These are phyloP conservation scores for Trametes cingulata DNA, from an alignment of 768 basidiomycete genomes.

Conservation along the genomic window DNA sequence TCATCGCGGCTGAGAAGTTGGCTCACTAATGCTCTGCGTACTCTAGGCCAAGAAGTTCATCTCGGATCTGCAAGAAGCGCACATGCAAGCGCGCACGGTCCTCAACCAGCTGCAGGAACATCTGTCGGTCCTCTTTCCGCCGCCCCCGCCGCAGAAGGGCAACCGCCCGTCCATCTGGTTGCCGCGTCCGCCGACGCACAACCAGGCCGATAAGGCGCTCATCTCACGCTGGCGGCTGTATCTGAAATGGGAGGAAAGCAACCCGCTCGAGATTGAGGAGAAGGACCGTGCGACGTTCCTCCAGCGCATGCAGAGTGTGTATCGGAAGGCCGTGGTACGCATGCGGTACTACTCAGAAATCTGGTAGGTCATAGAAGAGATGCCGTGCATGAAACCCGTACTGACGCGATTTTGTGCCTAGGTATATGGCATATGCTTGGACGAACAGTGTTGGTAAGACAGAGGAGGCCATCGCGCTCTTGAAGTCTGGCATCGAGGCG, in stretches of 20 bases:
- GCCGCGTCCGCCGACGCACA: slow-evolving; percentile 73
- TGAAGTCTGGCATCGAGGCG: slow-evolving; percentile 85
- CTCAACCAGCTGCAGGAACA: slow-evolving; percentile 80
- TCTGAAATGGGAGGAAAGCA: slow-evolving; percentile 93
- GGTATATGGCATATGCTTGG: slow-evolving; percentile 92
- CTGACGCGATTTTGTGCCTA: slow-evolving; percentile 31
- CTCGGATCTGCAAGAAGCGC: slow-evolving; percentile 84
- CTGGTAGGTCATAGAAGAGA: slow-evolving; percentile 56
- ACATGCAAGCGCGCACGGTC: slow-evolving; percentile 93
- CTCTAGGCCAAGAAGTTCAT: slow-evolving; percentile 91
- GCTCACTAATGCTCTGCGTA: not conserved
- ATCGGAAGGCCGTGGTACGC: slow-evolving; percentile 85
- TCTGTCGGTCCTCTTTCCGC: slow-evolving; percentile 58
- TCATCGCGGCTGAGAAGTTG: not conserved
- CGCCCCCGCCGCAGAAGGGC: slow-evolving; percentile 44
- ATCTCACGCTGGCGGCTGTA: slow-evolving; percentile 91
- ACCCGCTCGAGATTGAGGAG: slow-evolving; percentile 90
- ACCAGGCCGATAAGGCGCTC: slow-evolving; percentile 65
- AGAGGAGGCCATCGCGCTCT: slow-evolving; percentile 79
- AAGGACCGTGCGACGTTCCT: slow-evolving; percentile 69
- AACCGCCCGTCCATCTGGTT: slow-evolving; percentile 52
- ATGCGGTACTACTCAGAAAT: slow-evolving; percentile 96
- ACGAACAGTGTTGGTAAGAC: slow-evolving; percentile 65
- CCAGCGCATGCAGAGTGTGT: slow-evolving; percentile 75
- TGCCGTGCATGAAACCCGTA: not conserved